Evolutionary conservation across 2,329 filamentous ascomycete genomes (phyloP).

Genomic region (Cladosporium sp.): DNA sequence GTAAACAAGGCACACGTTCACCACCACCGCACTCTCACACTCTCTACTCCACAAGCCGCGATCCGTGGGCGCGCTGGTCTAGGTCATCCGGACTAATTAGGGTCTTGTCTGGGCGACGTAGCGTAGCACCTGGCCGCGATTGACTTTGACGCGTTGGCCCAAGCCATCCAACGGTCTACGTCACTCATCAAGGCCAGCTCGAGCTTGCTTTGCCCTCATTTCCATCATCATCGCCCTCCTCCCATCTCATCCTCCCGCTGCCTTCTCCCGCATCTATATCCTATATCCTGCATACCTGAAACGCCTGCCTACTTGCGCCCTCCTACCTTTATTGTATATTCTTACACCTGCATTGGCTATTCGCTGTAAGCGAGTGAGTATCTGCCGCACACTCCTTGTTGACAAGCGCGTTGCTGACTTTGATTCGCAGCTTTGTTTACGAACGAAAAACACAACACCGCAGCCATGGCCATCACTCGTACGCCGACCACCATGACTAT

Average conservation of each 20-base stretch:
- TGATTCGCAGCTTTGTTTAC: constrained; percentile 1
- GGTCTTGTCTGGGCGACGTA: background rate
- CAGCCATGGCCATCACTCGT: constrained; percentile 9
- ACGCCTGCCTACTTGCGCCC: constrained; percentile 1
- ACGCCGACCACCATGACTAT: background rate
- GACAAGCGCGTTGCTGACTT: background rate
- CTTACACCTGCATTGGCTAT: background rate
- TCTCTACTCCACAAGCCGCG: background rate
- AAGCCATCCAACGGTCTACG: background rate
- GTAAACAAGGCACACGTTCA: background rate
- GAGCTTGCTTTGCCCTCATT: background rate
- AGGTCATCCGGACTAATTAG: constrained; percentile 1
- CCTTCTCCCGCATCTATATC: constrained; percentile 1
- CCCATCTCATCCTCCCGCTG: constrained; percentile 1
- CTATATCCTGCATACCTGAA: constrained; percentile 6
- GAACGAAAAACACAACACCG: background rate
- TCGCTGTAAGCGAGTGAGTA: background rate
- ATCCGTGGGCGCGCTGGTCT: background rate
- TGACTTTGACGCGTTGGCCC: background rate
- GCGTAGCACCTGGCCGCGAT: background rate
- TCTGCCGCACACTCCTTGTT: background rate
- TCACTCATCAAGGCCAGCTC: background rate
- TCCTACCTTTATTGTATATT: background rate
- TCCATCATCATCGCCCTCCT: background rate
- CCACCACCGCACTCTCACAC: background rate